phyloP scores from a whole-genome alignment of 148 eudicot species.

The Dysphania ambrosioides region DNA sequence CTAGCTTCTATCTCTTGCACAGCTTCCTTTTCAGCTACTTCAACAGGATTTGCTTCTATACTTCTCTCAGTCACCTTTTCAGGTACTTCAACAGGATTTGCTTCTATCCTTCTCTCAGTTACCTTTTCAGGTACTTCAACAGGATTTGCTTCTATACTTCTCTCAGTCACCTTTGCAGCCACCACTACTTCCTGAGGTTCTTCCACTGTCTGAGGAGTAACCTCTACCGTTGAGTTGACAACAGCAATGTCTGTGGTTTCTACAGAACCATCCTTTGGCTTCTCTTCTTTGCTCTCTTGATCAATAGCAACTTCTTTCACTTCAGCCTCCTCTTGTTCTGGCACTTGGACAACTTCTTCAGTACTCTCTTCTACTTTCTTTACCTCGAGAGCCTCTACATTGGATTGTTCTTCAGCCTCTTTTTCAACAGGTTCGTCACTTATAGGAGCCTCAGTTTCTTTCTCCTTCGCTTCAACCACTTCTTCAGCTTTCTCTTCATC shows the following conservation, averaged over 20 bases:
- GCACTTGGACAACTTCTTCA: not conserved
- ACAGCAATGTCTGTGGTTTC: slow-evolving; percentile 18
- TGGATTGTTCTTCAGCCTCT: not conserved
- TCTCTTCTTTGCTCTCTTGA: slow-evolving; percentile 21
- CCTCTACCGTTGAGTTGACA: slow-evolving; percentile 13
- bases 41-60: too few relatives aligned
- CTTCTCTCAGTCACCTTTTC: too few relatives aligned
- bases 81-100: too few relatives aligned
- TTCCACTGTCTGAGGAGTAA: slow-evolving; percentile 15
- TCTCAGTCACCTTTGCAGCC: slow-evolving; percentile 21
- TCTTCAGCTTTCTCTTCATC: slow-evolving; percentile 27
- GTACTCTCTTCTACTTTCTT: not conserved
- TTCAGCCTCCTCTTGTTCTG: slow-evolving; percentile 11
- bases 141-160: slow-evolving; percentile 22
- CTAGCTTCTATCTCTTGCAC: too few relatives aligned
- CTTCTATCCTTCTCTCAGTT: slow-evolving; percentile 24
- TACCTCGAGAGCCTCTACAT: not conserved
- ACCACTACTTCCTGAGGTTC: not conserved
- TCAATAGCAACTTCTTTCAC: slow-evolving; percentile 7
- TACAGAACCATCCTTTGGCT: slow-evolving; percentile 20
- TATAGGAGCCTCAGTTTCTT: not conserved
- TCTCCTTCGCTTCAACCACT: not conserved
- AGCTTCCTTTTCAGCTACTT: too few relatives aligned
- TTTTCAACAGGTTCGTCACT: slow-evolving; percentile 1
- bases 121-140: slow-evolving; percentile 6